phyloP scores from a whole-genome alignment of 192 early-diverging fungal genomes.

The Chytriomyces hyalinus region DNA sequence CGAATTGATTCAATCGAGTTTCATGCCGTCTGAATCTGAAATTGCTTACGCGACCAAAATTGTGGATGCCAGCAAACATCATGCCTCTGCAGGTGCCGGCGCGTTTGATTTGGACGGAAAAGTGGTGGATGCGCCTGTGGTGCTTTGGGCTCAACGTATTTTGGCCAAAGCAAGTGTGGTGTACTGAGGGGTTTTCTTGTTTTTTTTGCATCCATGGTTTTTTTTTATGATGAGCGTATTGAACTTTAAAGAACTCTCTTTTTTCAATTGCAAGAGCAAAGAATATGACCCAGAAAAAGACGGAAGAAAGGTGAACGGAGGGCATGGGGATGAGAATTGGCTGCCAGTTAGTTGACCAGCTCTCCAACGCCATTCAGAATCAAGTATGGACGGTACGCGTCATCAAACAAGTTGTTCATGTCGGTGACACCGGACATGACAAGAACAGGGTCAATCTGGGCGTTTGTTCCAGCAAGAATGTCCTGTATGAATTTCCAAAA shows the following conservation, averaged over 20 bases:
- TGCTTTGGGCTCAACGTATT: conserved; percentile 65
- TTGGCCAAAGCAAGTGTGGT: conserved; percentile 52
- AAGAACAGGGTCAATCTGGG: conserved; percentile 62
- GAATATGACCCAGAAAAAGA: too few relatives aligned
- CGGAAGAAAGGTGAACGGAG: too few relatives aligned
- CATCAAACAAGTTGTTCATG: conserved; percentile 45
- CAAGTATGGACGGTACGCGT: conserved; percentile 62
- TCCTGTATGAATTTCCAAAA: conserved; percentile 33
- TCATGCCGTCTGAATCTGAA: conserved; percentile 74
- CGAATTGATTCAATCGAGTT: conserved; percentile 78
- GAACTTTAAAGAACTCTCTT: too few relatives aligned
- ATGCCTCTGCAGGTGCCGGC: conserved; percentile 76
- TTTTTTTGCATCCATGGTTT: too few relatives aligned
- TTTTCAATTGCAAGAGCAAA: too few relatives aligned
- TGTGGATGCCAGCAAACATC: conserved; percentile 69
- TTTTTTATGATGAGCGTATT: too few relatives aligned
- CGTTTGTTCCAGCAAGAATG: conserved; percentile 63
- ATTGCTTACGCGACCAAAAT: conserved; percentile 59
- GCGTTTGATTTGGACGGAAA: conserved; percentile 93
- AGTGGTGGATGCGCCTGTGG: conserved; percentile 62
- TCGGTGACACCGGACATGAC: conserved; percentile 63
- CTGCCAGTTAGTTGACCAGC: not conserved
- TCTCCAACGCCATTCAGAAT: conserved; percentile 61
- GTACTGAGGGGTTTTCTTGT: too few relatives aligned
- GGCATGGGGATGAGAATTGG: too few relatives aligned